A percentile compares a stretch with the other conserved stretches of the same genome.
Conservation (phyloP, 441 rosid genomes). For the Viola pubescens region DNA sequence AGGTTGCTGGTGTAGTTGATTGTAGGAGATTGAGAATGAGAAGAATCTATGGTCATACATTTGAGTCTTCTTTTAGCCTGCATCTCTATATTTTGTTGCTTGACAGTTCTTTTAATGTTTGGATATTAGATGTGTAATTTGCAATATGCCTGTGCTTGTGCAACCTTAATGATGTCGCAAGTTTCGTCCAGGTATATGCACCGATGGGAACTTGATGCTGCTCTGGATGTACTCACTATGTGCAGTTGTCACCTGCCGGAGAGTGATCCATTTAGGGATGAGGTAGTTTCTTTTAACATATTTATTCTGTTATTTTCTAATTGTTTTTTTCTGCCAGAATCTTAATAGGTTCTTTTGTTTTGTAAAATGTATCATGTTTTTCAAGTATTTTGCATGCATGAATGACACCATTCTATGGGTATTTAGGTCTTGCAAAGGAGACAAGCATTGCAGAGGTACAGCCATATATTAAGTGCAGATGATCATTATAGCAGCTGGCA, state of each 20-base stretch:
- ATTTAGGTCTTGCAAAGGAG: conserved; percentile 72
- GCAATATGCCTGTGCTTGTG: too few species aligned
- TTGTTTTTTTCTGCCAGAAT: conserved; percentile 8
- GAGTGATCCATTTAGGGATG: conserved; percentile 53
- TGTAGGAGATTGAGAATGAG: too few species aligned
- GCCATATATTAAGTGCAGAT: conserved; percentile 85
- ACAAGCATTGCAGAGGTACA: conserved; percentile 83
- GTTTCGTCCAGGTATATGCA: conserved; percentile 63
- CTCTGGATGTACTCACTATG: conserved; percentile 95
- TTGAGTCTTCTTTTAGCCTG: not conserved
- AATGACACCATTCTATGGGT: conserved; percentile 14
- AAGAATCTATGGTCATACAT: too few species aligned
- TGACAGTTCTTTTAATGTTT: not conserved
- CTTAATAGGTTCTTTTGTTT: conserved; percentile 8
- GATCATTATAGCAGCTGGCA: conserved; percentile 94
- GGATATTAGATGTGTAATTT: too few species aligned
- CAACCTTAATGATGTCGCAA: not conserved
- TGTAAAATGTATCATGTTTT: conserved; percentile 7
- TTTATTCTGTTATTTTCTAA: conserved; percentile 6
- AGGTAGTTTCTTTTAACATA: conserved; percentile 37
- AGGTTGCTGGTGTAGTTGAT: too few species aligned
- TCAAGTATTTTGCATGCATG: not conserved
- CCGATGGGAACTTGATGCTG: conserved; percentile 90
- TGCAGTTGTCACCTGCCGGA: conserved; percentile 87
- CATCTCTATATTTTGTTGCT: not conserved